Evolutionary conservation across 306 rosid genomes (phyloP).

Genomic region (Quercus glauca): DNA sequence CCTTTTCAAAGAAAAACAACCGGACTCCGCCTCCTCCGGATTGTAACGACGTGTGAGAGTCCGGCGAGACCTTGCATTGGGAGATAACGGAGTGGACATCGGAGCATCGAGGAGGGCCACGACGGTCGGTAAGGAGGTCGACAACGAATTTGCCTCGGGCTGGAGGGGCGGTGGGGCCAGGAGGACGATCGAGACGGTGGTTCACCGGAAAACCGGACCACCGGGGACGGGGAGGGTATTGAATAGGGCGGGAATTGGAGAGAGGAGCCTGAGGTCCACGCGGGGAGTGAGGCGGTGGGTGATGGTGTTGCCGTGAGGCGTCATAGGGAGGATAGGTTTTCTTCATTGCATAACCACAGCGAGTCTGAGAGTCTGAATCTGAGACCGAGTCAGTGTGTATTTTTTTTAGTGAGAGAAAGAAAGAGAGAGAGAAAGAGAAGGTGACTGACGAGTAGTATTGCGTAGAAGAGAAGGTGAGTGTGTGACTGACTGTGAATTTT

Average conservation of each 20-base stretch:
- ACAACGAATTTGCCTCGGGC: conserved; percentile 37
- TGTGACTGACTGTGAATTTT: too few species aligned
- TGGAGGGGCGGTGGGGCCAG: not conserved
- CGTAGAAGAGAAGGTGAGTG: not conserved
- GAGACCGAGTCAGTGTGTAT: too few species aligned
- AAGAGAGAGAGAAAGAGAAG: not conserved
- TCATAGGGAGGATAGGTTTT: not conserved
- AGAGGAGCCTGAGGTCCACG: not conserved
- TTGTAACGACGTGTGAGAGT: not conserved
- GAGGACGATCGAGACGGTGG: conserved; percentile 18
- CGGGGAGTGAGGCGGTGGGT: conserved; percentile 1
- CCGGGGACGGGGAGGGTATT: not conserved
- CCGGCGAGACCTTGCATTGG: conserved; percentile 37
- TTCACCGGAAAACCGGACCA: conserved; percentile 2
- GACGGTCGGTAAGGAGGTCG: conserved; percentile 30
- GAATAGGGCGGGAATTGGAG: not conserved
- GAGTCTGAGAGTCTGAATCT: too few species aligned
- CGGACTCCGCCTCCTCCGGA: conserved; percentile 30
- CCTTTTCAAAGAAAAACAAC: conserved; percentile 49
- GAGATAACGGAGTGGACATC: conserved; percentile 36
- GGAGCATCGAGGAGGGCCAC: not conserved
- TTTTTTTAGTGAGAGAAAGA: not conserved
- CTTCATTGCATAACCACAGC: conserved; percentile 32
- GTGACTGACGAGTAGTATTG: not conserved
- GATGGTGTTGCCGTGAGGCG: not conserved